A percentile compares a stretch with the other conserved stretches of the same genome.
Conservation (phyloP, 164 flowering plant genomes). For the Santalum album region DNA sequence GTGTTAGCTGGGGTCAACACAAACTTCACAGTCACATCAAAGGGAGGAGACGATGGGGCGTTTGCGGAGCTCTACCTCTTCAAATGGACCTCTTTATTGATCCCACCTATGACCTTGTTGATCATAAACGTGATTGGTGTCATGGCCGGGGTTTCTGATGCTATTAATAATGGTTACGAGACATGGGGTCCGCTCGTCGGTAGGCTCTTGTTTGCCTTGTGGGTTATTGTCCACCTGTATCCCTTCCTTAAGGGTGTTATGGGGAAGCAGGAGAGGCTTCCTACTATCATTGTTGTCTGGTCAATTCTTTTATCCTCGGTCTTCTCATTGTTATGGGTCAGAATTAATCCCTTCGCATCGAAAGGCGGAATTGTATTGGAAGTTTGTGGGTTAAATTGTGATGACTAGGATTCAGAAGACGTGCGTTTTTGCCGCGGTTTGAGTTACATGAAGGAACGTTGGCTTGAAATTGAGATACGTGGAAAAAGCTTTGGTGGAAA, state of each 20-base stretch:
- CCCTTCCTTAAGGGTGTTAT: conserved; percentile 43
- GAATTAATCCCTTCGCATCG: conserved; percentile 23
- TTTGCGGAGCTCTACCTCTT: conserved; percentile 33
- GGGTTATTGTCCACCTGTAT: conserved; percentile 32
- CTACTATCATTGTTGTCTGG: conserved; percentile 43
- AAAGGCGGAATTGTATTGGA: conserved; percentile 20
- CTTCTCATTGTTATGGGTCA: conserved; percentile 15
- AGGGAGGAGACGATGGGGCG: conserved; percentile 35
- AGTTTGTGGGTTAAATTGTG: conserved; percentile 22
- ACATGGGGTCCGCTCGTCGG: conserved; percentile 30
- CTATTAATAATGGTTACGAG: conserved; percentile 38
- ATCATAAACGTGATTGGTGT: conserved; percentile 33
- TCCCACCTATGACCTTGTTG: conserved; percentile 24
- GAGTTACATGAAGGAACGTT: neutral
- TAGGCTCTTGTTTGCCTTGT: conserved; percentile 22
- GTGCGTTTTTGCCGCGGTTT: neutral
- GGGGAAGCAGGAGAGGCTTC: conserved; percentile 32
- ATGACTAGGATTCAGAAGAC: conserved; percentile 2
- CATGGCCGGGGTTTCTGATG: conserved; percentile 34
- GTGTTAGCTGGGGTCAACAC: conserved; percentile 34
- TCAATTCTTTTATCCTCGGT: conserved; percentile 35
- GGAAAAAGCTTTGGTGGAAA: no score
- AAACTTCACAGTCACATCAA: conserved; percentile 40
- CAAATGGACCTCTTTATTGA: conserved; percentile 37
- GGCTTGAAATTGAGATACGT: no score